A percentile compares a stretch with the other conserved stretches of the same genome.
These are phyloP conservation scores for Torulaspora globosa DNA, from an alignment of 1,139 yeast genomes.

Conservation along the genomic window DNA sequence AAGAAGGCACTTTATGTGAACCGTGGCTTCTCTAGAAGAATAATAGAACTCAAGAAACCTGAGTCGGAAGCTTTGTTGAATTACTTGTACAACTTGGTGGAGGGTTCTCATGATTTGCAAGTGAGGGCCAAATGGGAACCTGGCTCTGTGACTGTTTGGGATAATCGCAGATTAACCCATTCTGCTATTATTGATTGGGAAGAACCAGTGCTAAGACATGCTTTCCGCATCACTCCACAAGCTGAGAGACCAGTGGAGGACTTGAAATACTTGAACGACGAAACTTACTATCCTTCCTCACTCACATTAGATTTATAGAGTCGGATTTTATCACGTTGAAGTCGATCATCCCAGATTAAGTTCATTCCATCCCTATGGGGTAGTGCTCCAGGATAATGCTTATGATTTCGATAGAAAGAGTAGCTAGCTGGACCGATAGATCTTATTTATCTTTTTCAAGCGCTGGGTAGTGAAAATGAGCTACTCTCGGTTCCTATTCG, in stretches of 20 bases:
- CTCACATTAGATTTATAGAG: background rate
- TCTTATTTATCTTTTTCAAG: too few relatives aligned
- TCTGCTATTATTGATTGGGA: slow-evolving; percentile 64
- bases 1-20: slow-evolving; percentile 57
- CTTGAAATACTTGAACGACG: slow-evolving; percentile 20
- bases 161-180: slow-evolving; percentile 62
- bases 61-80: slow-evolving; percentile 56
- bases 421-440: too few relatives aligned
- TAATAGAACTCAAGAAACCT: slow-evolving; percentile 60
- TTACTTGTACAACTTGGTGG: slow-evolving; percentile 51
- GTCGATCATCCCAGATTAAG: too few relatives aligned
- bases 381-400: too few relatives aligned
- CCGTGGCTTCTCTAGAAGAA: slow-evolving; percentile 56
- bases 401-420: too few relatives aligned
- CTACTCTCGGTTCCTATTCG: too few relatives aligned
- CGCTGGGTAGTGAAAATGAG: too few relatives aligned
- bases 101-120: slow-evolving; percentile 50
- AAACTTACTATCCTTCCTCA: slow-evolving; percentile 18
- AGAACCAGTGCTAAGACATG: slow-evolving; percentile 54
- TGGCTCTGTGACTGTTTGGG: slow-evolving; percentile 66
- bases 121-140: slow-evolving; percentile 56
- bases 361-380: too few relatives aligned
- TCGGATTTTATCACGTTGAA: background rate
- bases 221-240: slow-evolving; percentile 62
- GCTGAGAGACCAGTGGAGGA: slow-evolving; percentile 36